Evolutionary conservation across 2,329 filamentous ascomycete species (phyloP).

Genomic region (Xylariales sp.): DNA sequence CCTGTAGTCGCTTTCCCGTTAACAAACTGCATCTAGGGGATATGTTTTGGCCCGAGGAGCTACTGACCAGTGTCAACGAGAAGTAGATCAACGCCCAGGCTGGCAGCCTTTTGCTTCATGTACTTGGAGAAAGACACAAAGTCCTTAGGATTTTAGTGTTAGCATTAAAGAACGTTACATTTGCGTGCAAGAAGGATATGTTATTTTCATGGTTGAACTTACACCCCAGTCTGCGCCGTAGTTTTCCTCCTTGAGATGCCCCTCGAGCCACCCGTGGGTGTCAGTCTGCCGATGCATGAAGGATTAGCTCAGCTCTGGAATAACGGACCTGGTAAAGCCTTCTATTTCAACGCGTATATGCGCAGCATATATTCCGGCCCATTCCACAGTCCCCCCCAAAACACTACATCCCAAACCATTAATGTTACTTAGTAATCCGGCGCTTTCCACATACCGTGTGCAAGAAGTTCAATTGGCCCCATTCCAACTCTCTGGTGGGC

Average conservation of each 20-base stretch:
- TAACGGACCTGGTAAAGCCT: no score
- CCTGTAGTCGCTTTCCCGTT: constrained; percentile 21
- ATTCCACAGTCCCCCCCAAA: no score
- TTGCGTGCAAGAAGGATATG: not conserved
- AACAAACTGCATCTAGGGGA: no score
- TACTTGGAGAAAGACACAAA: constrained; percentile 56
- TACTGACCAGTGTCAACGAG: constrained; percentile 53
- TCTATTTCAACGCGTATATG: no score
- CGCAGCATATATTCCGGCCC: no score
- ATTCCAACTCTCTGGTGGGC: constrained; percentile 45
- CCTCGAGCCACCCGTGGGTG: constrained; percentile 58
- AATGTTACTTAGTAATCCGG: no score
- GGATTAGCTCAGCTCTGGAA: not conserved
- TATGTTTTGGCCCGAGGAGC: not conserved
- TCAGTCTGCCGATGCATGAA: no score
- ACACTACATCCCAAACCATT: no score
- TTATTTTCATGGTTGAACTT: not conserved
- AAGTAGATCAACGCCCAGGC: constrained; percentile 55
- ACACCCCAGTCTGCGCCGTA: constrained; percentile 61
- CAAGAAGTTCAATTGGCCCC: constrained; percentile 60
- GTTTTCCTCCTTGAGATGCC: constrained; percentile 57
- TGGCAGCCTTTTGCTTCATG: constrained; percentile 54
- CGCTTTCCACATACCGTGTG: constrained; percentile 42
- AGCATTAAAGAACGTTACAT: not conserved
- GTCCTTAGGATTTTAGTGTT: constrained; percentile 30